Evolutionary conservation across 176 grass and related monocot species (phyloP), one percentile per base, ranked within the genome.

Genomic region (Ananas comosus): DNA sequence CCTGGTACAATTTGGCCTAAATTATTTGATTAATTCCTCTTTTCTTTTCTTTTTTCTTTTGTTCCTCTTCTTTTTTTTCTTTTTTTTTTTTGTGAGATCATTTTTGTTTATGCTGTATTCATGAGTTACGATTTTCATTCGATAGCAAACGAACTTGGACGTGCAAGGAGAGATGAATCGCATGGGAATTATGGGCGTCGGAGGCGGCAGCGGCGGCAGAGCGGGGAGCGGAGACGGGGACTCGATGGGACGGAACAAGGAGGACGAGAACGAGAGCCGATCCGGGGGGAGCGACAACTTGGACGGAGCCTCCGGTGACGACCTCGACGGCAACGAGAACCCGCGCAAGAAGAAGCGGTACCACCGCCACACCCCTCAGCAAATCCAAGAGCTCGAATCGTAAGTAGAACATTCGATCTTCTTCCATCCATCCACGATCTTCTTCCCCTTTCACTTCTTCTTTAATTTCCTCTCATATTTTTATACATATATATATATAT

Each of bases 301-400:
- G 49, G 93, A 97, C 51, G 89, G 77, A 28, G 82, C 80, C 14
- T 97, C 93, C 56, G 93, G 80, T 1, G 89, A 97, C 78, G 93
- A 97, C 10, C 72, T 85, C 42, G 93, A 92, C 0, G 85, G 75
- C 72, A 92, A 90, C 80, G 72, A 56, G 70, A 91, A 86, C 81
- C 78, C 81, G 48, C 79, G 85, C 21, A 91, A 85, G 81, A 97
- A 92, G 76, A 97, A 88, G 72, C 76, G 93, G 21, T 97, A 97
- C 71, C 93, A 97, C 70, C 93, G 93, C 64, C 93, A 97, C 72
- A 97, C 93, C 9, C 93, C 93, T 67, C 93, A 92, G 76, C 93
- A 97, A 73, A 97, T 97, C 79, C 93, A 97, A 69, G 93, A 97
- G 27, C 93, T 97, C 63, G 93, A 97, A 73, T 82, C 76, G 93